These are phyloP conservation scores for Clavispora asparagi DNA, from an alignment of 805 yeast genomes.

Conservation along the genomic window DNA sequence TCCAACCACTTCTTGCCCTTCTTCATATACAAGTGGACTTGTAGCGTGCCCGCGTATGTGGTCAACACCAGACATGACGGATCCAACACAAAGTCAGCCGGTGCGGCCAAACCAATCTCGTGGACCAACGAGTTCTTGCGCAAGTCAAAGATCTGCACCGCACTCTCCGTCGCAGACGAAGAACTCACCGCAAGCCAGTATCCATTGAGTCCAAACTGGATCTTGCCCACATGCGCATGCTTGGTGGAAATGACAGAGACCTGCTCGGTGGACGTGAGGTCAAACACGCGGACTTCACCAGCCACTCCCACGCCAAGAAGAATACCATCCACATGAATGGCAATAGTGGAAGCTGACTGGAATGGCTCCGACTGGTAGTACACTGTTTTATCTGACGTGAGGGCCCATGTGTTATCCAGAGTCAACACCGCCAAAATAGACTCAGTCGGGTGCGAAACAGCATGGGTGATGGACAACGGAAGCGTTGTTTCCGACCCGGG, in stretches of 20 bases:
- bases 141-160: slow-evolving; percentile 44
- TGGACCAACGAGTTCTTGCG: slow-evolving; percentile 33
- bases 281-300: slow-evolving; percentile 32
- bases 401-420: slow-evolving; percentile 6
- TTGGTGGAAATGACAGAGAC: slow-evolving; percentile 28
- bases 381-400: slow-evolving; percentile 4
- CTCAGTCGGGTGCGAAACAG: slow-evolving; percentile 11
- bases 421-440: slow-evolving; percentile 12
- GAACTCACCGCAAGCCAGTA: slow-evolving; percentile 47
- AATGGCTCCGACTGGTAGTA: slow-evolving; percentile 8
- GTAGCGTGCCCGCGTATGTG: slow-evolving; percentile 17
- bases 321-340: slow-evolving; percentile 46
- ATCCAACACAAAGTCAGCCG: slow-evolving; percentile 25
- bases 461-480: not conserved
- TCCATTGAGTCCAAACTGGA: slow-evolving; percentile 59
- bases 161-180: slow-evolving; percentile 3
- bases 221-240: slow-evolving; percentile 21
- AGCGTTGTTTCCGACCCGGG: not conserved
- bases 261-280: slow-evolving; percentile 31
- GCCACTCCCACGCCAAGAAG: slow-evolving; percentile 37
- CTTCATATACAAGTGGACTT: slow-evolving; percentile 33
- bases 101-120: slow-evolving; percentile 17
- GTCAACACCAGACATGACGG: slow-evolving; percentile 31
- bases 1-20: slow-evolving; percentile 34
- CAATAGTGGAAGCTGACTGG: slow-evolving; percentile 17